Evolutionary conservation across 768 basidiomycete species (phyloP).

Genomic region (Astraeus odoratus): DNA sequence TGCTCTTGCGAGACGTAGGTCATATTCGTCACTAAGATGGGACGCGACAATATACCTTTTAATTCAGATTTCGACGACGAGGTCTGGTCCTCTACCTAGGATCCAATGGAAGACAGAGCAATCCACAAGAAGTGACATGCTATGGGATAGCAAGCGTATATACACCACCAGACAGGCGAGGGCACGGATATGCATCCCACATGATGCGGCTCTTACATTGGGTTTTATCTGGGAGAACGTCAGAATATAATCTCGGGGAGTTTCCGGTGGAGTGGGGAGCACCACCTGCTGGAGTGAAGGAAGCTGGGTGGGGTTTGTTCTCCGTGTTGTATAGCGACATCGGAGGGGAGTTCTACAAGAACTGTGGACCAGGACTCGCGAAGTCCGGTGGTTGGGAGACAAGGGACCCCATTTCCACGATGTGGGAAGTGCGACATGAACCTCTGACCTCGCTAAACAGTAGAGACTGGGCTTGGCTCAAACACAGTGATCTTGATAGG

Average conservation of each 20-base stretch:
- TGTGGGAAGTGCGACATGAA: slow-evolving; percentile 29
- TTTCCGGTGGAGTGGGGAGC: slow-evolving; percentile 39
- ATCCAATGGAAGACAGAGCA: slow-evolving; percentile 1
- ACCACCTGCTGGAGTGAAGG: slow-evolving; percentile 31
- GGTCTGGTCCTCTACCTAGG: slow-evolving; percentile 24
- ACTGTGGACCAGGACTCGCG: slow-evolving; percentile 29
- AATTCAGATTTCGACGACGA: slow-evolving; percentile 30
- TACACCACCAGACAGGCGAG: slow-evolving; percentile 42
- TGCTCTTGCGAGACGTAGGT: slow-evolving; percentile 60
- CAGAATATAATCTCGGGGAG: slow-evolving; percentile 22
- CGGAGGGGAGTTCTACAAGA: slow-evolving; percentile 38
- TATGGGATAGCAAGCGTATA: slow-evolving; percentile 55
- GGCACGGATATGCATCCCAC: slow-evolving; percentile 51
- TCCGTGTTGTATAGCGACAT: slow-evolving; percentile 51
- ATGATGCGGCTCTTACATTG: slow-evolving; percentile 64
- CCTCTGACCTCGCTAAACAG: slow-evolving; percentile 1
- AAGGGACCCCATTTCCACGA: slow-evolving; percentile 30
- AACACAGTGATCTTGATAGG: slow-evolving; percentile 27
- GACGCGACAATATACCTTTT: no score
- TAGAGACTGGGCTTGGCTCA: slow-evolving; percentile 24
- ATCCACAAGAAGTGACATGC: slow-evolving; percentile 30
- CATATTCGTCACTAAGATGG: no score
- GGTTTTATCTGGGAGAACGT: slow-evolving; percentile 34
- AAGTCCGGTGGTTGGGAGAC: slow-evolving; percentile 39
- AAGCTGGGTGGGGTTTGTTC: slow-evolving; percentile 35